These are phyloP conservation scores for Russula sp. DNA, from an alignment of 768 basidiomycete genomes.

Conservation along the genomic window DNA sequence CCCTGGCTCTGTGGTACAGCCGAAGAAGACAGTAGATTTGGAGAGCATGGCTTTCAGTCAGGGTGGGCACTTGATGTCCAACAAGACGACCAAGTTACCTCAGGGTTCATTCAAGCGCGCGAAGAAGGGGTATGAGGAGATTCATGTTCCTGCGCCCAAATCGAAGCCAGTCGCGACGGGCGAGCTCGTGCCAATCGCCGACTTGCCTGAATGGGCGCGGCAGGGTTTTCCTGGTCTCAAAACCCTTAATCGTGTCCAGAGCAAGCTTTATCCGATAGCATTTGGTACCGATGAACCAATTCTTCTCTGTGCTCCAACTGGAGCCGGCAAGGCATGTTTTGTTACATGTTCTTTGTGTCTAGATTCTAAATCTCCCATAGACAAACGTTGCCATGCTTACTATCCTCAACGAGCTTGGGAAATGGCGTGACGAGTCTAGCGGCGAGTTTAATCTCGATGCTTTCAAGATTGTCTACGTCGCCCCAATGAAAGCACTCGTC, in stretches of 20 bases:
- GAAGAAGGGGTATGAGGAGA: slow-evolving; percentile 96
- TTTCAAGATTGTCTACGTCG: slow-evolving; percentile 97
- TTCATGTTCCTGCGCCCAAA: slow-evolving; percentile 93
- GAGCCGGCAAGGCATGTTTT: slow-evolving; percentile 84
- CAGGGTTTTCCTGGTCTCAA: slow-evolving; percentile 75
- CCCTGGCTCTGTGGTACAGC: slow-evolving; percentile 81
- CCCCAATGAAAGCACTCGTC: slow-evolving; percentile 98
- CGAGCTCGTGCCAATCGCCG: slow-evolving; percentile 64
- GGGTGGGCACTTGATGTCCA: slow-evolving; percentile 95
- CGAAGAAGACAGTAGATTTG: slow-evolving; percentile 79
- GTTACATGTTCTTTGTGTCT: neutral
- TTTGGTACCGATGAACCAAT: slow-evolving; percentile 95
- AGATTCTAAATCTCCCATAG: slow-evolving; percentile 36
- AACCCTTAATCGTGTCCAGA: slow-evolving; percentile 85
- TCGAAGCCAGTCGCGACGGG: slow-evolving; percentile 53
- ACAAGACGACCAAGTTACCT: slow-evolving; percentile 96
- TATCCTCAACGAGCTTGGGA: slow-evolving; percentile 83
- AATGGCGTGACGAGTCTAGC: slow-evolving; percentile 77
- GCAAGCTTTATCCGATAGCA: slow-evolving; percentile 85
- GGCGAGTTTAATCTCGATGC: slow-evolving; percentile 77
- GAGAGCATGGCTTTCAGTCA: slow-evolving; percentile 95
- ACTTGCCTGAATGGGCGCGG: slow-evolving; percentile 80
- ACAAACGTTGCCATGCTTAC: slow-evolving; percentile 98
- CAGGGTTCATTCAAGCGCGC: slow-evolving; percentile 97
- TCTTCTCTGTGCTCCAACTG: slow-evolving; percentile 94